Evolutionary conservation across 306 rosid species (phyloP), one percentile per base, ranked within the genome.

Genomic region (Mimosa bimucronata): DNA sequence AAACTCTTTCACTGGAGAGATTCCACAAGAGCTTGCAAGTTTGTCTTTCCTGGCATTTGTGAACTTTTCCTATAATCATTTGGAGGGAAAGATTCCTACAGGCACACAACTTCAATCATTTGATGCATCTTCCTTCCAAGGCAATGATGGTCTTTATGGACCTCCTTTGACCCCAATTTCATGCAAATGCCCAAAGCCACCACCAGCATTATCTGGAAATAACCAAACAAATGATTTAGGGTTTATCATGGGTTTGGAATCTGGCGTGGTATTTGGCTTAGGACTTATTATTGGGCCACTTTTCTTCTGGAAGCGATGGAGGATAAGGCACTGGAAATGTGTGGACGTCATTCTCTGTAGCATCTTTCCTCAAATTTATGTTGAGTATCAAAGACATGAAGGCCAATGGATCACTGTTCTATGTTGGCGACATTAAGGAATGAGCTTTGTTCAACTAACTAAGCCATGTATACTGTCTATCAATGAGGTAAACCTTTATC

Each of bases 31-130:
- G 2, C 23, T 89, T 37, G 77, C 68, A 31, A 23, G 0, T 34
- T 74, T 89, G 18, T 60, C 0, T 40, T 89, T 86, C 83, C 82
- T 88, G 11, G 37, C 81, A 10, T 14, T 2, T 34, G 0, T 88
- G 29, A 60, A 82, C 38, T 84, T 88, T 31, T 86, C 88, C 4
- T 58, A 0, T 21, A 86, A 88, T 67, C n/a, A 37, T 7, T 23
- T 88, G 44, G 53, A 0, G 0, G 90, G 90, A 0, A 67, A 0
- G 48, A 86, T 88, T 38, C 92, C 92, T 0, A 0, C 0, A 1
- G 78, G 69, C 1, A 52, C 25, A 0, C 88, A 88, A 0, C 19
- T 84, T 45, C 25, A 26, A 2, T 58, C 84, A 26, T 83, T 83
- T 29, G 29, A 62, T 7, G 29, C 58, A 8, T 34, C 38, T 21